These are phyloP conservation scores for Fimicolochytrium jonesii DNA, from an alignment of 192 early-diverging fungal species.

Conservation along the genomic window DNA sequence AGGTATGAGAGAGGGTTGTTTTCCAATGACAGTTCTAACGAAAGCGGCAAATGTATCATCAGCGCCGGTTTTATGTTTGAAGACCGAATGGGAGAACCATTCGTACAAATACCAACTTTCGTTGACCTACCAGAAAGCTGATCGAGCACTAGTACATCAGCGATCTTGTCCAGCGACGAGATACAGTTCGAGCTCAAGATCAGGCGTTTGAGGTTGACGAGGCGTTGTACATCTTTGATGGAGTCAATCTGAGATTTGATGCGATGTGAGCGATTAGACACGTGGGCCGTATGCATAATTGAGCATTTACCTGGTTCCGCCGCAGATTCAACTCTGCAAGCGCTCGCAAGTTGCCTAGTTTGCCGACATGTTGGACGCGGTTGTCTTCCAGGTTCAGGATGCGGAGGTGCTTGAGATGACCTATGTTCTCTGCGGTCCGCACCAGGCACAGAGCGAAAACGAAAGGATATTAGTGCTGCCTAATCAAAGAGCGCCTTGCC, in stretches of 20 bases:
- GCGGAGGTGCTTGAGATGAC: constrained; percentile 33
- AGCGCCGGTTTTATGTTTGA: too few species aligned
- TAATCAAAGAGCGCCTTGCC: too few species aligned
- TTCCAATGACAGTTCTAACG: constrained; percentile 6
- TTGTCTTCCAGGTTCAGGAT: constrained; percentile 54
- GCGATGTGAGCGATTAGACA: neutral
- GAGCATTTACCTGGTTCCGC: constrained; percentile 38
- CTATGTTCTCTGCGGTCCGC: constrained; percentile 45
- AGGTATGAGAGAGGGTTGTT: constrained; percentile 14
- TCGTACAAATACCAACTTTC: too few species aligned
- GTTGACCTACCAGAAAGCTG: constrained; percentile 9
- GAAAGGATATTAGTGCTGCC: too few species aligned
- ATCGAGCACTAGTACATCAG: constrained; percentile 20
- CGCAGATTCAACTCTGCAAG: constrained; percentile 47
- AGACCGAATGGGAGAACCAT: too few species aligned
- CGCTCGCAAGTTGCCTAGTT: constrained; percentile 15
- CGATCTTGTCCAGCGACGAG: constrained; percentile 29
- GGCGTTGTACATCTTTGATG: constrained; percentile 16
- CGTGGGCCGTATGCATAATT: neutral
- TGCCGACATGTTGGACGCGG: constrained; percentile 21
- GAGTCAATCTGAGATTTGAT: constrained; percentile 7
- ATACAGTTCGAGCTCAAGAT: constrained; percentile 32
- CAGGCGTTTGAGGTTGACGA: constrained; percentile 26
- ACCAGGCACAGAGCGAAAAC: too few species aligned
- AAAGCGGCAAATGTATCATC: too few species aligned